phyloP scores from a whole-genome alignment of 192 early-diverging fungal genomes.

The Chytriomyces hyalinus region DNA sequence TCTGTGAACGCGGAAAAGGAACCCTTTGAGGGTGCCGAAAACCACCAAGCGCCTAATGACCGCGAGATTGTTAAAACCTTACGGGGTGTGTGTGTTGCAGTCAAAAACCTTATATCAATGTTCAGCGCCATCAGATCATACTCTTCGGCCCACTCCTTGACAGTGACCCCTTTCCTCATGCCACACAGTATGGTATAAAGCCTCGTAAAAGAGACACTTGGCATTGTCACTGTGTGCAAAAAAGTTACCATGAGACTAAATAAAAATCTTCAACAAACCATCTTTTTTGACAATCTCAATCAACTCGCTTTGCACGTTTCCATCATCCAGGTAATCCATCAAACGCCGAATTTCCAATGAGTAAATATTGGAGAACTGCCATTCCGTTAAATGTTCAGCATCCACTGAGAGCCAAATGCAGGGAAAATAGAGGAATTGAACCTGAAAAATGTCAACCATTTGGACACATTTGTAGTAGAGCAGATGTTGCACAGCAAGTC shows the following conservation, averaged over 20 bases:
- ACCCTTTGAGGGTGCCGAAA: slow-evolving; percentile 85
- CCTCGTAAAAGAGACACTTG: slow-evolving; percentile 59
- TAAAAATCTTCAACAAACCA: neutral
- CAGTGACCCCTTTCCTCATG: slow-evolving; percentile 75
- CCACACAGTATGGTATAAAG: slow-evolving; percentile 81
- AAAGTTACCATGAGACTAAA: neutral
- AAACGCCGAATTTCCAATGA: slow-evolving; percentile 64
- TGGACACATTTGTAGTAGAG: slow-evolving; percentile 92
- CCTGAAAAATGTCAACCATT: slow-evolving; percentile 88
- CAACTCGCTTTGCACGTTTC: slow-evolving; percentile 78
- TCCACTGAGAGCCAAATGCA: neutral
- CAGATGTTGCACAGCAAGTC: slow-evolving; percentile 86
- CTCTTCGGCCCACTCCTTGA: slow-evolving; percentile 87
- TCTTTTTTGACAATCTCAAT: slow-evolving; percentile 65
- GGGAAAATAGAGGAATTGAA: neutral
- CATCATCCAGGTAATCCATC: slow-evolving; percentile 63
- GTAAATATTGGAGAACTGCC: slow-evolving; percentile 90
- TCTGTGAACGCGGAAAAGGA: slow-evolving; percentile 88
- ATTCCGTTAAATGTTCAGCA: neutral
- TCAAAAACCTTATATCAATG: slow-evolving; percentile 78
- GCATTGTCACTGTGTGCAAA: neutral
- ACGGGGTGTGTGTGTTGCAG: no score
- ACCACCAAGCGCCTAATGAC: slow-evolving; percentile 78
- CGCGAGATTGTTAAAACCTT: no score
- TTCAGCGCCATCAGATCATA: slow-evolving; percentile 67